Conservation (phyloP, 2,329 filamentous ascomycete genomes). For the Elsinoe arachidis region DNA sequence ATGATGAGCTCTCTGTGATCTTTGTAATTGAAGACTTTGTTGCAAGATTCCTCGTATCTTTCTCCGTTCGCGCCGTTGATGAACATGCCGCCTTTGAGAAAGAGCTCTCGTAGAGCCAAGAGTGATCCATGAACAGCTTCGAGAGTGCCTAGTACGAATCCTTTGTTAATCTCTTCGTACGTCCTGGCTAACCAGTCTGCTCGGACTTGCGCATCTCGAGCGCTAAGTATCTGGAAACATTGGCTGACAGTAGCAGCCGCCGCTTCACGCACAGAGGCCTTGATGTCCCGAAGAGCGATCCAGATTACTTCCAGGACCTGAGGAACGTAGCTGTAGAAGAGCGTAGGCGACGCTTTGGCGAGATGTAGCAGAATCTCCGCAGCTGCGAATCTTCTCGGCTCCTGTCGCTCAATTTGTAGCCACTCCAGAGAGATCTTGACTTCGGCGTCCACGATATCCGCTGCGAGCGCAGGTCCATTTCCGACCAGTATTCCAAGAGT, state of each 20-base stretch:
- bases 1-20: slow-evolving; percentile 86
- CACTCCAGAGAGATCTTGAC: slow-evolving; percentile 94
- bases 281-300: slow-evolving; percentile 82
- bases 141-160: slow-evolving; percentile 69
- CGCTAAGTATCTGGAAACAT: slow-evolving; percentile 90
- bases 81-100: slow-evolving; percentile 95
- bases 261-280: slow-evolving; percentile 83
- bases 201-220: slow-evolving; percentile 82
- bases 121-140: slow-evolving; percentile 93
- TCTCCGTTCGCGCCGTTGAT: slow-evolving; percentile 67
- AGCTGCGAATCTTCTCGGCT: slow-evolving; percentile 86
- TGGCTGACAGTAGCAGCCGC: slow-evolving; percentile 89
- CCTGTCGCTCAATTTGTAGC: slow-evolving; percentile 88
- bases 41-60: slow-evolving; percentile 77
- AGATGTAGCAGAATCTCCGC: slow-evolving; percentile 86
- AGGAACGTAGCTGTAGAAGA: slow-evolving; percentile 93
- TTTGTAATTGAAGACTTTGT: slow-evolving; percentile 85
- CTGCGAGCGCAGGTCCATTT: slow-evolving; percentile 86
- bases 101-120: slow-evolving; percentile 81
- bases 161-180: slow-evolving; percentile 72
- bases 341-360: slow-evolving; percentile 82
- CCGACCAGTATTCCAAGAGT: slow-evolving; percentile 84
- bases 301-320: slow-evolving; percentile 94
- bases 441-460: slow-evolving; percentile 91
- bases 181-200: slow-evolving; percentile 84